Evolutionary conservation across 2,329 filamentous ascomycete species (phyloP).

Genomic region (Penicillium freii): DNA sequence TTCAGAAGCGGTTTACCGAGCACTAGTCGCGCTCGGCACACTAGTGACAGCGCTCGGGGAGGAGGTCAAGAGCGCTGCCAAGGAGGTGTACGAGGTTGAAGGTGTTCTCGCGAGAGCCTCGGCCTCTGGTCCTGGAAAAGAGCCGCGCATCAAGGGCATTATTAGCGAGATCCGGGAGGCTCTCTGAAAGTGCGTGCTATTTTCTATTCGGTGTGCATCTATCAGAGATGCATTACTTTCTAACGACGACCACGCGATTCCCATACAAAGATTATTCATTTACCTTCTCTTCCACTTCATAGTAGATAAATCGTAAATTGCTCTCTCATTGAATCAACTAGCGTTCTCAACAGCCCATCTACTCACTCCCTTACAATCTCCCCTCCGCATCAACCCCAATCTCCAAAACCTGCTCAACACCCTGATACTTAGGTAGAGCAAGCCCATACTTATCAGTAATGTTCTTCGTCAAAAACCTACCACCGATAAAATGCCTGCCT

Average conservation of each 20-base stretch:
- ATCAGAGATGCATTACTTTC: conserved; percentile 10
- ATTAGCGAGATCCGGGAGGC: conserved; percentile 57
- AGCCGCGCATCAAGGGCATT: conserved; percentile 60
- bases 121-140: conserved; percentile 51
- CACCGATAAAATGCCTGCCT: conserved; percentile 88
- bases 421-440: conserved; percentile 77
- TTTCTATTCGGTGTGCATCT: conserved; percentile 27
- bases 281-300: neutral
- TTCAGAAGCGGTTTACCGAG: conserved; percentile 78
- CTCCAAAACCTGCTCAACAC: conserved; percentile 86
- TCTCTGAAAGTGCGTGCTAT: conserved; percentile 10
- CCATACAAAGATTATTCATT: conserved; percentile 1
- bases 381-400: conserved; percentile 49
- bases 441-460: conserved; percentile 85
- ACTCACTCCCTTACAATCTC: conserved; percentile 27
- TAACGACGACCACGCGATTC: conserved; percentile 19
- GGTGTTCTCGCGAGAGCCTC: conserved; percentile 49
- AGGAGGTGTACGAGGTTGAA: conserved; percentile 56
- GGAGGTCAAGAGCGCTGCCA: conserved; percentile 58
- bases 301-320: neutral
- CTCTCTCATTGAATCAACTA: neutral
- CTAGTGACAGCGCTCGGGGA: conserved; percentile 60
- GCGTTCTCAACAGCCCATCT: neutral
- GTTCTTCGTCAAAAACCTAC: conserved; percentile 75
- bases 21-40: conserved; percentile 79